Percentiles rank a stretch among this genome's conserved stretches.
Conservation (phyloP, 257 asterid genomes). For the Perilla frutescens region DNA sequence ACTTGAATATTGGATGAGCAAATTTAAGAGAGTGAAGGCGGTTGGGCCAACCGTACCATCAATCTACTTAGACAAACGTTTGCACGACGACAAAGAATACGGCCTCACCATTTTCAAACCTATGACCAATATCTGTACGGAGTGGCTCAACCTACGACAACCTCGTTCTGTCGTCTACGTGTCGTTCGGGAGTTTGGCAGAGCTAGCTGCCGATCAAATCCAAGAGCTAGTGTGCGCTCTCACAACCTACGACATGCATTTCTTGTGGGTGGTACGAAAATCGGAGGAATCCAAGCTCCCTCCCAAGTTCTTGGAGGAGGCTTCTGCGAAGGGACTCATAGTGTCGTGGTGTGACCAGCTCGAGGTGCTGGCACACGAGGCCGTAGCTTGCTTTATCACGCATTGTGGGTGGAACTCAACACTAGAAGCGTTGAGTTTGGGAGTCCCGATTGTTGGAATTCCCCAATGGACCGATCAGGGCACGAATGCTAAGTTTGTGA, state of each 20-base stretch:
- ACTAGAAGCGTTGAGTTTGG: slow-evolving; percentile 44
- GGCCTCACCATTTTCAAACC: slow-evolving; percentile 15
- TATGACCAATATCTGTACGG: neutral
- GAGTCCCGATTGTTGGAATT: slow-evolving; percentile 40
- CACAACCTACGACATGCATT: slow-evolving; percentile 8
- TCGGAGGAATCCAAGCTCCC: slow-evolving; percentile 36
- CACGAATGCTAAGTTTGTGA: slow-evolving; percentile 42
- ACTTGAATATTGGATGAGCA: slow-evolving; percentile 18
- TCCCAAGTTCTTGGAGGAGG: slow-evolving; percentile 12
- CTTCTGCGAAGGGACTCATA: neutral
- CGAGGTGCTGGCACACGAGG: slow-evolving; percentile 37
- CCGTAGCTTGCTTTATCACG: slow-evolving; percentile 45
- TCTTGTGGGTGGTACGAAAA: slow-evolving; percentile 44
- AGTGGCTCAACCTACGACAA: slow-evolving; percentile 25
- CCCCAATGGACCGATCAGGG: slow-evolving; percentile 46
- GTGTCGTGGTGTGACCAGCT: slow-evolving; percentile 32
- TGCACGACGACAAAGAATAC: slow-evolving; percentile 31
- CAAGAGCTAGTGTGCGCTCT: slow-evolving; percentile 36
- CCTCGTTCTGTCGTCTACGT: slow-evolving; percentile 35
- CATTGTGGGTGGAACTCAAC: slow-evolving; percentile 57
- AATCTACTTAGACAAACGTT: slow-evolving; percentile 29
- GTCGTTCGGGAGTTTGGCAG: slow-evolving; percentile 37
- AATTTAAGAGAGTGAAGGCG: slow-evolving; percentile 13
- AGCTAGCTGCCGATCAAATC: slow-evolving; percentile 4
- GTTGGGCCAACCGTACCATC: slow-evolving; percentile 39